These are phyloP conservation scores for Nymphaea thermarum DNA, from an alignment of 164 flowering plant species.

Conservation along the genomic window DNA sequence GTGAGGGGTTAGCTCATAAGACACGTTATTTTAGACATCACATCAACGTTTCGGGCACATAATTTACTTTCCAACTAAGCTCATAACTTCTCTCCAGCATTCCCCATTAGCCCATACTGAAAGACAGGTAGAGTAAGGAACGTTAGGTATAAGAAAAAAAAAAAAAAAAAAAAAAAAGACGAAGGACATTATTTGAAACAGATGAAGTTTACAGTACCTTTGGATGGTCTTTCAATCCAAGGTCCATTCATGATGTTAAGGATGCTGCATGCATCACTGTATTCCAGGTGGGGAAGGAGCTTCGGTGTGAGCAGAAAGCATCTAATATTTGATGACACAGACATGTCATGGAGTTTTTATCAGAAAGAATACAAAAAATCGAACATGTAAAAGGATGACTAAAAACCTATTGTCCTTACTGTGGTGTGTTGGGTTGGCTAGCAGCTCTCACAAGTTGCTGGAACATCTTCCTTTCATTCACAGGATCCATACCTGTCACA, in stretches of 20 bases:
- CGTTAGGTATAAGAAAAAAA: background rate
- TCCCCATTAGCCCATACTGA: slow-evolving; percentile 18
- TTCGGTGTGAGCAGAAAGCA: slow-evolving; percentile 90
- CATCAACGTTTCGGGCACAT: background rate
- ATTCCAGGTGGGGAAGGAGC: slow-evolving; percentile 66
- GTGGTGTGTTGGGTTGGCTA: slow-evolving; percentile 87
- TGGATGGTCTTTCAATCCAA: slow-evolving; percentile 65
- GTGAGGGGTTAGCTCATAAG: no score
- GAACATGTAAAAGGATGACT: background rate
- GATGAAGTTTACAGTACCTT: slow-evolving; percentile 28
- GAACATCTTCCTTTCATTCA: slow-evolving; percentile 96
- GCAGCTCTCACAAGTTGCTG: slow-evolving; percentile 95
- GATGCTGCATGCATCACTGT: slow-evolving; percentile 72
- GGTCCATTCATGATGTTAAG: slow-evolving; percentile 88
- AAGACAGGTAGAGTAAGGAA: background rate
- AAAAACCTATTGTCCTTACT: slow-evolving; percentile 36
- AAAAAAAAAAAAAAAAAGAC: background rate
- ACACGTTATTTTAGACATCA: no score
- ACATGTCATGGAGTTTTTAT: background rate
- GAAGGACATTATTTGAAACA: background rate
- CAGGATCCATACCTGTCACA: slow-evolving; percentile 84
- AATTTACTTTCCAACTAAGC: slow-evolving; percentile 3
- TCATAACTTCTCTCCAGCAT: slow-evolving; percentile 13
- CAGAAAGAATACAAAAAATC: background rate
- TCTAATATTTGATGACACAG: slow-evolving; percentile 15